Percentiles rank a stretch among this genome's conserved stretches.
phyloP scores from a whole-genome alignment of 2,329 filamentous ascomycete genomes.

The Fusarium nelsonii region DNA sequence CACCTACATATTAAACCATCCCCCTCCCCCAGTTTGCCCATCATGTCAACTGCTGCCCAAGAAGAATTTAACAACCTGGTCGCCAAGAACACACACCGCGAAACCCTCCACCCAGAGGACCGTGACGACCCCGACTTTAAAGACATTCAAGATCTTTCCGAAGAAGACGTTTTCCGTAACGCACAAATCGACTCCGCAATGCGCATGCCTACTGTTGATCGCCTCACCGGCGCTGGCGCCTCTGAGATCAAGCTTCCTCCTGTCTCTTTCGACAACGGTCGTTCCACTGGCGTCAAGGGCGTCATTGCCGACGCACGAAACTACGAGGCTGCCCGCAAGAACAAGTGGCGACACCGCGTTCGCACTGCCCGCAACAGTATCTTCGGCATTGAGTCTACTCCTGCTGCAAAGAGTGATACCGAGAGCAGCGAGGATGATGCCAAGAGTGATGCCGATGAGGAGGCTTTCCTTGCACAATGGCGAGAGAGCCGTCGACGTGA shows the following conservation, averaged over 20 bases:
- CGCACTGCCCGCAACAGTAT: constrained; percentile 67
- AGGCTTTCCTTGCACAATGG: constrained; percentile 87
- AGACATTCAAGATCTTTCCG: constrained; percentile 65
- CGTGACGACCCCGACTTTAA: constrained; percentile 62
- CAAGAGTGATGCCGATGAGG: constrained; percentile 73
- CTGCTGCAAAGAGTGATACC: constrained; percentile 55
- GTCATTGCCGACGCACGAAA: constrained; percentile 87
- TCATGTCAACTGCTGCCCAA: constrained; percentile 71
- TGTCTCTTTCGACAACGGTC: constrained; percentile 72
- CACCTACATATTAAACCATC: constrained; percentile 46
- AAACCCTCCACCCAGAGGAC: constrained; percentile 69
- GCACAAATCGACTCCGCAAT: constrained; percentile 72
- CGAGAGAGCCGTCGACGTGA: constrained; percentile 83
- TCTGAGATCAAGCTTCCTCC: constrained; percentile 71
- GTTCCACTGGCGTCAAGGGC: constrained; percentile 85
- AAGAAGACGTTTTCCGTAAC: constrained; percentile 67
- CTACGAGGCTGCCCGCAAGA: constrained; percentile 75
- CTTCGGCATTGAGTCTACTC: constrained; percentile 59
- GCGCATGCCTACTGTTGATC: constrained; percentile 67
- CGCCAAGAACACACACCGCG: constrained; percentile 64
- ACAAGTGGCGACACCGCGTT: constrained; percentile 66
- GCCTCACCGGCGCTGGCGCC: constrained; percentile 58
- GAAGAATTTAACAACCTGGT: constrained; percentile 76
- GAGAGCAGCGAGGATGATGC: constrained; percentile 62
- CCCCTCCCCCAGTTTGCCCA: constrained; percentile 47